phyloP scores from a whole-genome alignment of 2,329 filamentous ascomycete species.

The Sporothrix sp. region DNA sequence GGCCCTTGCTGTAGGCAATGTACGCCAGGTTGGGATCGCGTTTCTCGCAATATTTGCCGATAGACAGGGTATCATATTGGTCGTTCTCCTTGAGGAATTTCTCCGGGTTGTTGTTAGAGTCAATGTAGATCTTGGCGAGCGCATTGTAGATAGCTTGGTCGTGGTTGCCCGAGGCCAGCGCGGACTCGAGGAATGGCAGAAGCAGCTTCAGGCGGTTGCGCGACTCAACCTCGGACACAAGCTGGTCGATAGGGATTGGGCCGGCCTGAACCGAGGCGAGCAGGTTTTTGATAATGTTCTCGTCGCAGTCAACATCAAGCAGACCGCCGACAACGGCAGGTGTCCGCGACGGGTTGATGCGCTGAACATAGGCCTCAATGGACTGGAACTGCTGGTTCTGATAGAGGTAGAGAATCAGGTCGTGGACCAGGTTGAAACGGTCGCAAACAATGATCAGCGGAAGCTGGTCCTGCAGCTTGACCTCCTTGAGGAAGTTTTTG shows the following conservation, averaged over 20 bases:
- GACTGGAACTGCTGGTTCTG: constrained; percentile 99
- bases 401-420: constrained; percentile 91
- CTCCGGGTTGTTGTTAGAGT: constrained; percentile 96
- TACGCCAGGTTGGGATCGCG: constrained; percentile 91
- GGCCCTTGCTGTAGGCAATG: constrained; percentile 91
- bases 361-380: constrained; percentile 95
- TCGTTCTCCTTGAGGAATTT: constrained; percentile 97
- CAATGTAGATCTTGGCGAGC: constrained; percentile 97
- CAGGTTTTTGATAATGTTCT: constrained; percentile 89
- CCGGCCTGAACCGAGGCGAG: constrained; percentile 74
- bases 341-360: constrained; percentile 84
- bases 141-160: constrained; percentile 97
- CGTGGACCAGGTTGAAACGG: constrained; percentile 98
- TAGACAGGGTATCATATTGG: constrained; percentile 80
- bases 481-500: constrained; percentile 99
- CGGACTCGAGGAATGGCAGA: constrained; percentile 90
- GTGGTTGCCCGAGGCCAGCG: constrained; percentile 79
- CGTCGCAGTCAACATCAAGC: constrained; percentile 94
- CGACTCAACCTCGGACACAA: constrained; percentile 89
- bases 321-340: constrained; percentile 89
- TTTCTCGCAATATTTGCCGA: constrained; percentile 99
- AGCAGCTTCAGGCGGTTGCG: constrained; percentile 93
- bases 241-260: constrained; percentile 84
- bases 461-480: constrained; percentile 80
- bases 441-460: constrained; percentile 98